A percentile compares a stretch with the other conserved stretches of the same genome.
Evolutionary conservation across 352 stramenopile genomes (phyloP).

Genomic region (Phytophthora cryptogea): DNA sequence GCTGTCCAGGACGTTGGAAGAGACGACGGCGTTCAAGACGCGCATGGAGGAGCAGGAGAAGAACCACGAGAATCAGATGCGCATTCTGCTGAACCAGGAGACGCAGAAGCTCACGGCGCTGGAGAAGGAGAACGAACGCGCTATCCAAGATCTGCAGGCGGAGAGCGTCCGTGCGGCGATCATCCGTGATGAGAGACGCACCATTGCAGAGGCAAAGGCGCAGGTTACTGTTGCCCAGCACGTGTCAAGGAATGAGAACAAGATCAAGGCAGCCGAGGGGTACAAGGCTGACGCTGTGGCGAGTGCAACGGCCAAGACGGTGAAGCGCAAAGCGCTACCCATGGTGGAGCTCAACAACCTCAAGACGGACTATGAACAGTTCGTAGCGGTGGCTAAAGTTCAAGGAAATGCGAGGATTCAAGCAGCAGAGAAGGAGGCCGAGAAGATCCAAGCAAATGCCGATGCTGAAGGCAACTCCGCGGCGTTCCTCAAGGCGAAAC

Average conservation of each 20-base stretch:
- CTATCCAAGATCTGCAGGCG: slow-evolving; percentile 73
- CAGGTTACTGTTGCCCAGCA: slow-evolving; percentile 76
- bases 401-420: slow-evolving; percentile 69
- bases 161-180: slow-evolving; percentile 73
- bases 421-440: slow-evolving; percentile 61
- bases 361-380: slow-evolving; percentile 68
- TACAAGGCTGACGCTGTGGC: slow-evolving; percentile 71
- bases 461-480: slow-evolving; percentile 68
- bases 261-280: slow-evolving; percentile 70
- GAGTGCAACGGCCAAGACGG: slow-evolving; percentile 51
- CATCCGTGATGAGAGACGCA: slow-evolving; percentile 78
- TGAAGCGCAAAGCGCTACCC: slow-evolving; percentile 63
- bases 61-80: slow-evolving; percentile 87
- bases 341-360: slow-evolving; percentile 62
- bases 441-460: slow-evolving; percentile 54
- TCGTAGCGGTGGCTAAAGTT: slow-evolving; percentile 67
- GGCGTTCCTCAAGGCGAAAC: slow-evolving; percentile 71
- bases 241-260: slow-evolving; percentile 57
- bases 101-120: slow-evolving; percentile 82
- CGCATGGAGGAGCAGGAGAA: slow-evolving; percentile 90
- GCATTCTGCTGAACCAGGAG: slow-evolving; percentile 84
- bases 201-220: slow-evolving; percentile 71
- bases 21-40: slow-evolving; percentile 87
- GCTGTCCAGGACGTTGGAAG: slow-evolving; percentile 74
- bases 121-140: slow-evolving; percentile 80